Conservation (phyloP, 805 yeast species). For the Pichia sporocuriosa region DNA sequence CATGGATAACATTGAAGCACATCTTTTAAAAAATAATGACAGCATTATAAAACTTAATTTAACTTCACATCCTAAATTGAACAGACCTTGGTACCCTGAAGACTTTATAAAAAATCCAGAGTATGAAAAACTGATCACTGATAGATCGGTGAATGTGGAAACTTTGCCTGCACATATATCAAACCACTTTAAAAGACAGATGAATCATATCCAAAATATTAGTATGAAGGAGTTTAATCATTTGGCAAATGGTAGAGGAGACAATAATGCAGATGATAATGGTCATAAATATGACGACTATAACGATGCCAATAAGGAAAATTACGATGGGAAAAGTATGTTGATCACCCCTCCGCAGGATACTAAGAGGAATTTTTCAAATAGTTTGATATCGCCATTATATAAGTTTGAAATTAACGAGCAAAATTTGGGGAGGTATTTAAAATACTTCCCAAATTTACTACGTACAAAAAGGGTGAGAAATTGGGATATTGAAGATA, state of each 20-base stretch:
- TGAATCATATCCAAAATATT: conserved; percentile 16
- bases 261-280: not conserved
- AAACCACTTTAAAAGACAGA: conserved; percentile 20
- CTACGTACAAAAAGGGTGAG: conserved; percentile 21
- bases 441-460: conserved; percentile 10
- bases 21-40: not conserved
- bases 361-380: conserved; percentile 18
- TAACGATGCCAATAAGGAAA: not conserved
- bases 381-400: conserved; percentile 21
- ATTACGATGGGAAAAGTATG: not conserved
- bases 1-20: not conserved
- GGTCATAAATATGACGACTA: not conserved
- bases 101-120: conserved; percentile 31
- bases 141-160: conserved; percentile 2
- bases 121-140: conserved; percentile 5
- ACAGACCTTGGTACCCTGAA: conserved; percentile 31
- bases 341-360: conserved; percentile 22
- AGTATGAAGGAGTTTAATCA: conserved; percentile 21
- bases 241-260: conserved; percentile 15
- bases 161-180: conserved; percentile 12
- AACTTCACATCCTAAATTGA: conserved; percentile 21
- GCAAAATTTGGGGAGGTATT: conserved; percentile 13
- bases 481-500: conserved; percentile 27
- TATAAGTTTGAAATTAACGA: conserved; percentile 25
- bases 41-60: conserved; percentile 15